Evolutionary conservation across 257 asterid genomes (phyloP), one percentile per base, ranked within the genome.

Genomic region (Cordia subcordata): DNA sequence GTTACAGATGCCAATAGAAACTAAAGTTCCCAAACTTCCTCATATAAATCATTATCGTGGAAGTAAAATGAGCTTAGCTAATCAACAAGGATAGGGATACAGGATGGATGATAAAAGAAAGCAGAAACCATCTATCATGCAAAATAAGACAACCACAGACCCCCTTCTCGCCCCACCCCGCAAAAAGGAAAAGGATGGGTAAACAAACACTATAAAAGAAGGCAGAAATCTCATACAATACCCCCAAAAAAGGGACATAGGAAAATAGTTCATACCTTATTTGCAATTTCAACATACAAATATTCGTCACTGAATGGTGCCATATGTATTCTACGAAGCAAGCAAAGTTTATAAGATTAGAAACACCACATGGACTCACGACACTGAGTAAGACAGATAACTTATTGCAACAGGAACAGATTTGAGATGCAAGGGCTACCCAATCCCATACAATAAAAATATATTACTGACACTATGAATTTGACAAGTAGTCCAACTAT

Each of bases 301-400:
- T 80, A 89, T 71, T 93, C 99, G 67, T 93, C 99, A 49, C 94
- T 86, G 81, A 93, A 93, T 58, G 99, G 99, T 11, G 99, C 99
- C 99, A 89, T 82, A 62, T 93, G 96, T 79, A 93, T 85, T 81
- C 99, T 93, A 72, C 85, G 66, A 60, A 71, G 65, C 47, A 77
- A 68, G 71, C 60, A 65, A 66, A 44, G 55, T 15, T 33, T 17
- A 62, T 49, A 51, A 50, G 22, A 5, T 19, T 3, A 20, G 44
- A 18, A 10, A 42, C 35, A 27, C 35, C 35, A 27, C 35, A 27
- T 1, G 35, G 35, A 27, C 8, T 14, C 32, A 17, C 4, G 4
- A 1, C 3, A 0, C 22, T 60, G 19, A 15, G 27, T 11, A 9
- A n/a, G 19, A 33, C 45, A n/a, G 35, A 27, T 16, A 57, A 8